Evolutionary conservation across 306 rosid species (phyloP).

Genomic region (Nissolia schottii): DNA sequence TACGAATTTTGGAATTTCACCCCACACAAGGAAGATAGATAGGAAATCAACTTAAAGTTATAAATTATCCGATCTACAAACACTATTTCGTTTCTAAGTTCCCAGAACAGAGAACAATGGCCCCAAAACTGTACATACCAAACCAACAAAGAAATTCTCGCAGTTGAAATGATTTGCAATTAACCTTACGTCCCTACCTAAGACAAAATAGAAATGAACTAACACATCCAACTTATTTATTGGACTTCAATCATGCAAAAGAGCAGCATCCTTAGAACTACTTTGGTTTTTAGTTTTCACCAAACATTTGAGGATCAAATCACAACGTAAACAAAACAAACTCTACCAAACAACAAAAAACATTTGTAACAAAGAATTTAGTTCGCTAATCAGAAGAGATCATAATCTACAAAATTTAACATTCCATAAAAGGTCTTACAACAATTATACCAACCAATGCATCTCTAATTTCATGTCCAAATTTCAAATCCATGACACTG

Average conservation of each 20-base stretch:
- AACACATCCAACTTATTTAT: neutral
- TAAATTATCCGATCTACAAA: neutral
- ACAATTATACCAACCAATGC: neutral
- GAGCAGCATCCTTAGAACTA: neutral
- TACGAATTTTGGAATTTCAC: neutral
- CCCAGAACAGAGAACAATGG: neutral
- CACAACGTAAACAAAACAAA: neutral
- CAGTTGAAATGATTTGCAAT: neutral
- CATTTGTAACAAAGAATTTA: neutral
- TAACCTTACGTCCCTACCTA: neutral
- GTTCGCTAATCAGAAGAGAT: neutral
- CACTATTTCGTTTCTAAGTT: neutral
- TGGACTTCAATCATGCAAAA: neutral
- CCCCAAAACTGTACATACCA: neutral
- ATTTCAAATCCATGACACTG: neutral
- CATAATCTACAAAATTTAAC: neutral
- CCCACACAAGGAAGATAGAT: neutral
- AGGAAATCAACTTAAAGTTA: neutral
- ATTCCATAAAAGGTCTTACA: neutral
- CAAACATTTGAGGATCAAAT: neutral
- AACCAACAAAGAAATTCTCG: neutral
- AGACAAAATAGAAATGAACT: neutral
- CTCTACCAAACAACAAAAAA: neutral
- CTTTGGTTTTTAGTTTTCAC: neutral
- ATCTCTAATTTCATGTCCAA: neutral